Percentiles rank a stretch among this genome's conserved stretches.
Evolutionary conservation across 2,329 filamentous ascomycete species (phyloP).

Genomic region (Leptographium flavum): DNA sequence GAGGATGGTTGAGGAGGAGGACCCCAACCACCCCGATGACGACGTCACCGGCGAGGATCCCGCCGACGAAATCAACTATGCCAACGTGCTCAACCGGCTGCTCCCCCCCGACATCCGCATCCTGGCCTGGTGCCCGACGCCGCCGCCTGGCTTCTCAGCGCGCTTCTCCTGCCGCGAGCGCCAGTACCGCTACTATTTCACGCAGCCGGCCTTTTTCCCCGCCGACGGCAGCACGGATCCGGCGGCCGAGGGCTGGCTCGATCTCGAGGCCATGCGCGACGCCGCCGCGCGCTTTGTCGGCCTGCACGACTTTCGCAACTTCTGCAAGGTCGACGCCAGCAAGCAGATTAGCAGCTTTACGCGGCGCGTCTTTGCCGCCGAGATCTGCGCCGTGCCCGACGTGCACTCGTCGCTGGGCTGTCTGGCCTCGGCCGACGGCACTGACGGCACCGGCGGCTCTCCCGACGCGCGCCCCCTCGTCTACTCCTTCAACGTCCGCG

Average conservation of each 20-base stretch:
- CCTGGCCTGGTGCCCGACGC: conserved; percentile 82
- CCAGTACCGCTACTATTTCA: conserved; percentile 95
- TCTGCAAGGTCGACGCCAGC: conserved; percentile 82
- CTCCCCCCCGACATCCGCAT: conserved; percentile 82
- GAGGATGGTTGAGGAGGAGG: too few species aligned
- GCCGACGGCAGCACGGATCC: conserved; percentile 21
- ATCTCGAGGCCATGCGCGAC: conserved; percentile 73
- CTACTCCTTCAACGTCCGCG: conserved; percentile 78
- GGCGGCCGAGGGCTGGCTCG: conserved; percentile 59
- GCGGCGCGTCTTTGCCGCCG: conserved; percentile 64
- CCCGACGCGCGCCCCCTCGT: conserved; percentile 43
- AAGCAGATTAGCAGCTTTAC: conserved; percentile 82
- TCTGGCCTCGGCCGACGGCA: conserved; percentile 17
- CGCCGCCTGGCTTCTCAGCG: conserved; percentile 69
- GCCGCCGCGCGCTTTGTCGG: conserved; percentile 73
- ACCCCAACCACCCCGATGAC: too few species aligned
- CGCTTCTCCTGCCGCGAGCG: conserved; percentile 86
- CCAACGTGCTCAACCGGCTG: conserved; percentile 69
- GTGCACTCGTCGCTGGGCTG: conserved; percentile 40
- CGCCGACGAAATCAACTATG: conserved; percentile 58
- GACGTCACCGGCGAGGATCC: conserved; percentile 42
- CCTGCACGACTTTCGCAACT: conserved; percentile 86
- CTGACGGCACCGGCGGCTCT: conserved; percentile 18
- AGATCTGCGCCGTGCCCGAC: conserved; percentile 56
- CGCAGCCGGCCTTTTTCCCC: conserved; percentile 73